These are phyloP conservation scores for Bruguiera parviflora DNA, from an alignment of 345 rosid genomes.

Conservation along the genomic window DNA sequence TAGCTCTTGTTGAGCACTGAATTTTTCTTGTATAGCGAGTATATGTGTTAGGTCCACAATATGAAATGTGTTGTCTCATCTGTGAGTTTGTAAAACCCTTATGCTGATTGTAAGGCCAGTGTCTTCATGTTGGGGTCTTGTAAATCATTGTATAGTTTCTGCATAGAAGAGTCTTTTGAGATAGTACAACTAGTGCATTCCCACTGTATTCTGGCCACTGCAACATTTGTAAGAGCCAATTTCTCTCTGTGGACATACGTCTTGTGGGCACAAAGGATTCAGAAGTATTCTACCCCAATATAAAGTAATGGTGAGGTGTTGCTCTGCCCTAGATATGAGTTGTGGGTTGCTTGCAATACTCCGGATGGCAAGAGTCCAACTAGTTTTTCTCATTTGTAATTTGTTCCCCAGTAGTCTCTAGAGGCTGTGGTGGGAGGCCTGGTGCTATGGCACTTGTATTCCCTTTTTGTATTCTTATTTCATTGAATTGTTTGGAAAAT, in stretches of 20 bases:
- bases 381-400: slow-evolving; percentile 6
- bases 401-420: too few species aligned
- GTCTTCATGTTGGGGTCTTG: slow-evolving; percentile 18
- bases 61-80: slow-evolving; percentile 22
- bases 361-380: slow-evolving; percentile 6
- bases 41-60: slow-evolving; percentile 25
- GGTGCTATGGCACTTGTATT: not conserved
- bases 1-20: slow-evolving; percentile 17
- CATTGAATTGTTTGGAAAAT: not conserved
- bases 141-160: slow-evolving; percentile 16
- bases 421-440: not conserved
- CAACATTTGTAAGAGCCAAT: slow-evolving; percentile 14
- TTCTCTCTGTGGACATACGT: not conserved
- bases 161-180: slow-evolving; percentile 15
- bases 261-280: slow-evolving; percentile 6
- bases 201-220: slow-evolving; percentile 23
- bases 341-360: slow-evolving; percentile 16
- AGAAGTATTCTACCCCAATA: too few species aligned
- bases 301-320: slow-evolving; percentile 11
- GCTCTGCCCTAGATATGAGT: not conserved
- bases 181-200: slow-evolving; percentile 7
- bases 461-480: not conserved
- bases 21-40: slow-evolving; percentile 22
- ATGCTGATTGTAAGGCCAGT: slow-evolving; percentile 22
- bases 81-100: slow-evolving; percentile 27